Conservation (phyloP, 2,329 filamentous ascomycete species). For the Penicillium sp. region DNA sequence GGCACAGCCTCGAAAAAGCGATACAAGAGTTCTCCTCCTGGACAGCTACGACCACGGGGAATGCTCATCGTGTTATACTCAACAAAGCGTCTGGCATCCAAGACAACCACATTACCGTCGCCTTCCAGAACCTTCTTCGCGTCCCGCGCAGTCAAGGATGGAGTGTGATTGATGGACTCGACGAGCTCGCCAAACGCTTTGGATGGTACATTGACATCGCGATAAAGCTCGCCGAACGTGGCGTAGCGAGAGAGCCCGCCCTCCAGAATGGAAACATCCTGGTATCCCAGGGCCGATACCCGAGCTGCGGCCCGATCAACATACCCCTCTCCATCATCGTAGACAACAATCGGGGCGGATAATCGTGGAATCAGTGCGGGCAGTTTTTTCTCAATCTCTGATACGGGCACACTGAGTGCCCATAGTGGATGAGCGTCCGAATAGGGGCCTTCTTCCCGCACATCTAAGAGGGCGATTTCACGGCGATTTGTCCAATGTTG, state of each 20-base stretch:
- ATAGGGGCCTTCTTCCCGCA: constrained; percentile 36
- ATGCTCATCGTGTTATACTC: constrained; percentile 38
- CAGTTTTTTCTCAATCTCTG: constrained; percentile 29
- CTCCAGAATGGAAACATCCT: constrained; percentile 24
- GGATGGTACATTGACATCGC: constrained; percentile 34
- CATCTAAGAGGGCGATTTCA: constrained; percentile 32
- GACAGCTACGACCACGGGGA: constrained; percentile 32
- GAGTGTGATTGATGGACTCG: constrained; percentile 32
- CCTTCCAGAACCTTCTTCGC: constrained; percentile 27
- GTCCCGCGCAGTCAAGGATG: constrained; percentile 28
- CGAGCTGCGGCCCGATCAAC: constrained; percentile 22
- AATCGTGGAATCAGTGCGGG: constrained; percentile 28
- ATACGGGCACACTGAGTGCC: constrained; percentile 31
- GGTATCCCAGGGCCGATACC: constrained; percentile 27
- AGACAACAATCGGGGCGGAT: constrained; percentile 29
- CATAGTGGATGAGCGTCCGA: constrained; percentile 30
- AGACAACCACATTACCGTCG: constrained; percentile 24
- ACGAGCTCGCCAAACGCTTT: constrained; percentile 36
- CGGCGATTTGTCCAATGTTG: constrained; percentile 22
- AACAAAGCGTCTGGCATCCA: constrained; percentile 31
- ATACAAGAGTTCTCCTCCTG: constrained; percentile 33
- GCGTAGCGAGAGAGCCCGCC: constrained; percentile 29
- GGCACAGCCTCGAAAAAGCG: constrained; percentile 31
- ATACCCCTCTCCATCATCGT: constrained; percentile 33
- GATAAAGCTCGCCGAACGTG: constrained; percentile 29